Evolutionary conservation across 768 basidiomycete genomes (phyloP).

Genomic region (Sporobolomyces phaffii): DNA sequence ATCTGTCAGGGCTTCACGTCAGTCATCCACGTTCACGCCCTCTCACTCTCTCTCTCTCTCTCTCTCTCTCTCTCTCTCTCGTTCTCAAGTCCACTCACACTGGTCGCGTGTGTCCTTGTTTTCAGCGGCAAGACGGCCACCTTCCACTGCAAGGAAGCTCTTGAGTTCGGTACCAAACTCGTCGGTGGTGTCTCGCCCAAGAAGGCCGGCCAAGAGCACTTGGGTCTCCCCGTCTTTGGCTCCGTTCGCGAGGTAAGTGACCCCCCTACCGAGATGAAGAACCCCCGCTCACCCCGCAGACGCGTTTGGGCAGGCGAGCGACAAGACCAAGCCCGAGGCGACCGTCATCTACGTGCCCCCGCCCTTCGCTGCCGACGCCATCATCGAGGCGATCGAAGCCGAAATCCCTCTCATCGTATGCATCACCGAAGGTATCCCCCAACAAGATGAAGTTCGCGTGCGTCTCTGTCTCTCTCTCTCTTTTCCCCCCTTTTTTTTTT

Average conservation of each 20-base stretch:
- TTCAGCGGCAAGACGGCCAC: constrained; percentile 52
- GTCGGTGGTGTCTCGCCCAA: constrained; percentile 94
- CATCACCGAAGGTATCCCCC: constrained; percentile 97
- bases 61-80: neutral
- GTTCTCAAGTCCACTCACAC: too few species aligned
- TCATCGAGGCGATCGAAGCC: constrained; percentile 96
- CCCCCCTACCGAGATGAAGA: too few species aligned
- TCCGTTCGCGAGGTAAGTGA: constrained; percentile 73
- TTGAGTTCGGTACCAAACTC: constrained; percentile 94
- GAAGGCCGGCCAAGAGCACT: constrained; percentile 91
- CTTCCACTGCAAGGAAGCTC: constrained; percentile 88
- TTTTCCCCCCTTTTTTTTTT: neutral
- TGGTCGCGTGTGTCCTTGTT: too few species aligned
- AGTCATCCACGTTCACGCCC: neutral
- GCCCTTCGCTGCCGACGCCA: constrained; percentile 90
- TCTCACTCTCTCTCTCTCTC: neutral
- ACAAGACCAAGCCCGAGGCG: constrained; percentile 80
- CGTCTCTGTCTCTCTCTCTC: constrained; percentile 40
- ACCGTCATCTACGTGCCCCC: constrained; percentile 96
- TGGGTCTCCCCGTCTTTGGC: constrained; percentile 91
- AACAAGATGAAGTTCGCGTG: constrained; percentile 89
- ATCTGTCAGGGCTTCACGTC: constrained; percentile 60
- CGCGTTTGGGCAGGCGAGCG: constrained; percentile 62
- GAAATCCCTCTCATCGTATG: constrained; percentile 97
- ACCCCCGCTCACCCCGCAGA: too few species aligned